A percentile compares a stretch with the other conserved stretches of the same genome.
Conservation (phyloP, 495 filamentous ascomycete genomes). For the Neurospora sp. region DNA sequence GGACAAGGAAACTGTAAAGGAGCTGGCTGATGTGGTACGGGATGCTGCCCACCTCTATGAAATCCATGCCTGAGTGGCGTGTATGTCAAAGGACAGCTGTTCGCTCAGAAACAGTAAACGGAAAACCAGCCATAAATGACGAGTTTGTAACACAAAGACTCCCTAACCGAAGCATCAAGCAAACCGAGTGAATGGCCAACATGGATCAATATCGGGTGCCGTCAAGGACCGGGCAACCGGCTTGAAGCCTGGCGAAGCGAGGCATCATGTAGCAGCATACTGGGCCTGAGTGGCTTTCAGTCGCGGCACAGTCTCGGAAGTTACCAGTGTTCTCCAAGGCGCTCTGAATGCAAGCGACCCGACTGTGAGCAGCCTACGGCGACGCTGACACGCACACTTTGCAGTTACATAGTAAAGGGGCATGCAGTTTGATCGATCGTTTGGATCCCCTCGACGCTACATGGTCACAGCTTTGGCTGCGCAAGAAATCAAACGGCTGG, state of each 20-base stretch:
- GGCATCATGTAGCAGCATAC: background rate
- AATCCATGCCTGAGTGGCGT: conserved; percentile 3
- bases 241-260: background rate
- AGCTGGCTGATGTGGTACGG: conserved; percentile 37
- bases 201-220: background rate
- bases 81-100: background rate
- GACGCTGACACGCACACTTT: background rate
- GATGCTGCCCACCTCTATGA: conserved; percentile 25
- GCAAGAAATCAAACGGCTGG: background rate
- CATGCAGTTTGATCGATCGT: background rate
- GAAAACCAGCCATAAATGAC: background rate
- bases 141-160: background rate
- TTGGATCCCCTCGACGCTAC: background rate
- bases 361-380: background rate
- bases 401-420: background rate
- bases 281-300: background rate
- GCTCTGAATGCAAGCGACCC: background rate
- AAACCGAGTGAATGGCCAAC: background rate
- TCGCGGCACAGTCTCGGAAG: background rate
- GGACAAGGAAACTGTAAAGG: conserved; percentile 38
- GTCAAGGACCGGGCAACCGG: background rate
- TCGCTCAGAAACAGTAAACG: background rate
- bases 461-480: background rate
- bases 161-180: background rate
- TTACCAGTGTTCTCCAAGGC: background rate